phyloP scores from a whole-genome alignment of 2,329 filamentous ascomycete species.

The Diplodia sapinea region DNA sequence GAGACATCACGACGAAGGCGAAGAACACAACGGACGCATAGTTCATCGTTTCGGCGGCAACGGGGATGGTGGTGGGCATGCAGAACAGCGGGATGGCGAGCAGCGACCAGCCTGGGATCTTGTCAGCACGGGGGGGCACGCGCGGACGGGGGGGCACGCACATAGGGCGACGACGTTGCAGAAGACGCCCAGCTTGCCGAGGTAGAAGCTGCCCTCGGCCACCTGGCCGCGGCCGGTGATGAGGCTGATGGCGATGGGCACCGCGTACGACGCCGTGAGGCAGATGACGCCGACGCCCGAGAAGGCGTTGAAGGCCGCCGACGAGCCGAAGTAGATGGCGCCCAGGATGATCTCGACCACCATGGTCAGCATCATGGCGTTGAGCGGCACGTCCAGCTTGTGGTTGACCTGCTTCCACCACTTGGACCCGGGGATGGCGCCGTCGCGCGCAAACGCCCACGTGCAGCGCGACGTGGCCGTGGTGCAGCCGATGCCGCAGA shows the following conservation, averaged over 20 bases:
- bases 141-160: too few relatives aligned
- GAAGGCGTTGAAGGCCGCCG: conserved; percentile 74
- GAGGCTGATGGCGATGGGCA: conserved; percentile 69
- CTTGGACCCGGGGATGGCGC: conserved; percentile 68
- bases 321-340: conserved; percentile 71
- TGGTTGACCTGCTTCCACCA: conserved; percentile 66
- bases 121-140: conserved; percentile 21
- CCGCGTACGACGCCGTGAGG: conserved; percentile 70
- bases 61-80: conserved; percentile 70
- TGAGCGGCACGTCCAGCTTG: conserved; percentile 64
- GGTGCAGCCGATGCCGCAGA: conserved; percentile 73
- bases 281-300: conserved; percentile 73
- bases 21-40: conserved; percentile 78
- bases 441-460: conserved; percentile 74
- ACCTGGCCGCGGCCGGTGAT: conserved; percentile 66
- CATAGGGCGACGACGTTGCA: conserved; percentile 67
- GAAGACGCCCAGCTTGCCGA: conserved; percentile 65
- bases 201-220: conserved; percentile 62
- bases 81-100: conserved; percentile 76
- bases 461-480: conserved; percentile 71
- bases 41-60: conserved; percentile 67
- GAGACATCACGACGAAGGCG: conserved; percentile 66
- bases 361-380: conserved; percentile 76
- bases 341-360: conserved; percentile 67
- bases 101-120: conserved; percentile 62